Evolutionary conservation across 176 grass and related monocot species (phyloP), one percentile per base, ranked within the genome.

Genomic region (Carex scoparia): DNA sequence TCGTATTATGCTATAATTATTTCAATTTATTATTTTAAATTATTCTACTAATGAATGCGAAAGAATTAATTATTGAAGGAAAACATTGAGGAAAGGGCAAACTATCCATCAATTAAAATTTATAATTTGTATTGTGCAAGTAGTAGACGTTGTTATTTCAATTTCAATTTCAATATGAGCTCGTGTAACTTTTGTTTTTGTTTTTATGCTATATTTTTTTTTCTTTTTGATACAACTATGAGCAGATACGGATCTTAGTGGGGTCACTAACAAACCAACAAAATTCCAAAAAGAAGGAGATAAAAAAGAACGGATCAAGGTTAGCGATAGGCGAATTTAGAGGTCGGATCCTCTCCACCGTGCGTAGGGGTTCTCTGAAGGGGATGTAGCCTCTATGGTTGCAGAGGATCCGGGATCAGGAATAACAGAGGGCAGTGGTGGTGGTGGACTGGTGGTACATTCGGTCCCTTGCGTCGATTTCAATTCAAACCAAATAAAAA

Each of bases 401-500:
- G 71, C 12, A 76, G 71, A 77, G 48, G 72, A 77, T 56, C 72
- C 49, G 72, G 16, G 7, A 38, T 23, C 1, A 31, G 63, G 9
- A 65, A 65, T 28, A 13, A 9, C 33, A 18, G 38, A n/a, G 42
- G 69, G 18, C 38, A 23, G 23, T 23, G 23, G 23, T 23, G 53
- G 30, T 5, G 38, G 38, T 27, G 72, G 72, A 23, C 23, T 54
- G 10, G 72, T 76, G 72, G 46, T 77, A 72, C 69, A 38, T 48
- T 48, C 23, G 38, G 7, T 72, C 69, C 69, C 72, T 56, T 77
- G 72, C 48, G 72, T 77, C 48, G 4, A 30, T 77, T 32, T 77
- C 72, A 77, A 55, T 55, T 77, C 72, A 77, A 77, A 77, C n/a
- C 49, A 77, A 55, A 77, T 55, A 35, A 40, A 77, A 54, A 77